Conservation (phyloP, 208 protist species). For the Angomonas deanei region DNA sequence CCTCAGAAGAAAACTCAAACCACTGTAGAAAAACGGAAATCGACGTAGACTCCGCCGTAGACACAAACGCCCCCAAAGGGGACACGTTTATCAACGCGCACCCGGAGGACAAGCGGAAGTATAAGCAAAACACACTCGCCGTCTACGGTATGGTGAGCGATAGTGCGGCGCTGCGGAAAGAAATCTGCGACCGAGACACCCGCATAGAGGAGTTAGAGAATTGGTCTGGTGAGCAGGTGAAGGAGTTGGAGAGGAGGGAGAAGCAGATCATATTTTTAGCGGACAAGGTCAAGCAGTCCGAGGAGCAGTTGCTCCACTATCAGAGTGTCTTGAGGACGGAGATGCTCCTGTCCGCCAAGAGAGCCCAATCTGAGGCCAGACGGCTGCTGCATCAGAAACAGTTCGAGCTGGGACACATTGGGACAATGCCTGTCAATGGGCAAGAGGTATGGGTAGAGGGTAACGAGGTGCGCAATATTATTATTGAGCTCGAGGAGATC, state of each 20-base stretch:
- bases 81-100: no score
- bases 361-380: slow-evolving; percentile 38
- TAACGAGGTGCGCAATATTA: slow-evolving; percentile 37
- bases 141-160: slow-evolving; percentile 60
- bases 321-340: slow-evolving; percentile 41
- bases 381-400: slow-evolving; percentile 53
- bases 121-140: slow-evolving; percentile 59
- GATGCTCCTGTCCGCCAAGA: slow-evolving; percentile 40
- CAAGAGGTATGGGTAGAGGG: slow-evolving; percentile 75
- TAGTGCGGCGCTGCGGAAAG: slow-evolving; percentile 38
- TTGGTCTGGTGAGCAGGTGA: slow-evolving; percentile 13
- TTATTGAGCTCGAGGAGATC: slow-evolving; percentile 37
- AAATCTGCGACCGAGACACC: slow-evolving; percentile 38
- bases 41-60: not conserved
- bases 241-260: slow-evolving; percentile 23
- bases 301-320: slow-evolving; percentile 30
- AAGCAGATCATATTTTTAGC: slow-evolving; percentile 22
- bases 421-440: slow-evolving; percentile 37
- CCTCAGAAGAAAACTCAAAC: not conserved
- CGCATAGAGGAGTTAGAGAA: slow-evolving; percentile 51
- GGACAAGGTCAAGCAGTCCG: slow-evolving; percentile 14
- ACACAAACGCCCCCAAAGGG: no score
- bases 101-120: slow-evolving; percentile 15
- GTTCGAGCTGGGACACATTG: slow-evolving; percentile 76
- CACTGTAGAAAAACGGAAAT: not conserved